Base-by-base conservation (phyloP, 371 early-diverging fungal genomes). In the Mortierella sp. region DNA sequence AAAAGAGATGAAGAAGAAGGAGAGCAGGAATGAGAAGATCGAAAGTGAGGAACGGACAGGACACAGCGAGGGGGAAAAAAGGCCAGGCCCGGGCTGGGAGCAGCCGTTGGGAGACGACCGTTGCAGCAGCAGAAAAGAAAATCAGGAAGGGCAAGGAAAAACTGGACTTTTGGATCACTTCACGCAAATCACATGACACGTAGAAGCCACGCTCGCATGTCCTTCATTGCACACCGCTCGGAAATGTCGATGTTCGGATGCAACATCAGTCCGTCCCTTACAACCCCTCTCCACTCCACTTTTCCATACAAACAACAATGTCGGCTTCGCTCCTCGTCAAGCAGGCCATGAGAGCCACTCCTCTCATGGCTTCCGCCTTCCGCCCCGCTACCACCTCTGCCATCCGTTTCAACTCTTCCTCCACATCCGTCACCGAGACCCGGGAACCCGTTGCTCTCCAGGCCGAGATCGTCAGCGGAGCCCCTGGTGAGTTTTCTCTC, bases 391-490 rank as follows among this genome's bases (percentile, higher is more conserved):
- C 76, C 28, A 13, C 69, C 44, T 59, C 67, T 31, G 72, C 78
- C 67, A 46, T 73, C 69, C 9, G 73, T 43, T 53, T 54, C 69
- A 69, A 46, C 73, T 72, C 73, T 31, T 51, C 73, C 44, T 61
- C 72, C 40, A 77, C 78, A 50, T 59, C 78, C 55, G 78, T 78
- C 51, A 78, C 69, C 26, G 78, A 78, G 73, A 43, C 73, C 26
- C 57, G 73, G 53, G 78, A 72, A 28, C 73, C 72, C 31, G 64
- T 73, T 61, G 51, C 78, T 53, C 78, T 78, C 46, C 78, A 78
- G 78, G 78, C 78, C 69, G 78, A 78, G 73, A 78, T 78, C 78
- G 53, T 78, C 73, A 78, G 78, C 55, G 78, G 78, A 59, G 78
- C 78, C 40, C 78, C 78, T 73, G 78, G 78, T 78, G 72, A 78